Percentiles rank a stretch among this genome's conserved stretches.
These are phyloP conservation scores for Blepharisma stoltei DNA, from an alignment of 73 alveolate species.

Conservation along the genomic window DNA sequence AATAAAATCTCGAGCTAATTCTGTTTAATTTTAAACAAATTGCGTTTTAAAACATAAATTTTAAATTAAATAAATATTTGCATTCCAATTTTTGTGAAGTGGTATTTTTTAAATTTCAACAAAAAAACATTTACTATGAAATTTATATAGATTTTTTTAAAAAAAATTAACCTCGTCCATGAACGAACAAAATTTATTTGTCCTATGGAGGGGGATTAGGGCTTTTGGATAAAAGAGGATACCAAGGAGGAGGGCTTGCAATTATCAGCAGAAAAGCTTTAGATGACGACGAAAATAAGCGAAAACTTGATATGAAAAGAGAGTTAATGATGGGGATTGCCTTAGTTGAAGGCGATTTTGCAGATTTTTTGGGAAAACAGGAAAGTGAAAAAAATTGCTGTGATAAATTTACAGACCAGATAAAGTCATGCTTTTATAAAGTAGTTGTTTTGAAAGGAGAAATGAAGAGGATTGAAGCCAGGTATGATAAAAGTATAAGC, in stretches of 20 bases:
- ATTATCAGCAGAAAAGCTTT: conserved; percentile 50
- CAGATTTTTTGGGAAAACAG: conserved; percentile 2
- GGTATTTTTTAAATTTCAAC: too few species aligned
- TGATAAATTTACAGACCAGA: conserved; percentile 30
- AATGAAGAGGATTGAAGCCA: conserved; percentile 15
- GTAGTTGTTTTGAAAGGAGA: conserved; percentile 32
- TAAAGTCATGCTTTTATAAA: neutral
- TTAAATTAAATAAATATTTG: too few species aligned
- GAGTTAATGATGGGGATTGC: conserved; percentile 16
- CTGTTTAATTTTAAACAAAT: too few species aligned
- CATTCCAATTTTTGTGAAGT: too few species aligned
- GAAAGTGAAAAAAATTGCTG: conserved; percentile 40
- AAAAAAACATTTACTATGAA: too few species aligned
- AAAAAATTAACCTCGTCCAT: conserved; percentile 8
- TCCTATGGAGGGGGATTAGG: conserved; percentile 30
- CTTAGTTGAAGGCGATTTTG: neutral
- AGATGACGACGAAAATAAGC: conserved; percentile 49
- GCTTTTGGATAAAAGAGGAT: conserved; percentile 42
- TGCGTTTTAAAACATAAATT: too few species aligned
- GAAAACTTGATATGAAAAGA: conserved; percentile 51
- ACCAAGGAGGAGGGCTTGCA: conserved; percentile 53
- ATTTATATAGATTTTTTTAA: too few species aligned
- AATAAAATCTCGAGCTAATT: too few species aligned
- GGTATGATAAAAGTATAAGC: conserved; percentile 43
- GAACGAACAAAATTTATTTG: too few species aligned